Evolutionary conservation across 2,329 filamentous ascomycete genomes (phyloP).

Genomic region (Zelopaecilomyces penicillatus): DNA sequence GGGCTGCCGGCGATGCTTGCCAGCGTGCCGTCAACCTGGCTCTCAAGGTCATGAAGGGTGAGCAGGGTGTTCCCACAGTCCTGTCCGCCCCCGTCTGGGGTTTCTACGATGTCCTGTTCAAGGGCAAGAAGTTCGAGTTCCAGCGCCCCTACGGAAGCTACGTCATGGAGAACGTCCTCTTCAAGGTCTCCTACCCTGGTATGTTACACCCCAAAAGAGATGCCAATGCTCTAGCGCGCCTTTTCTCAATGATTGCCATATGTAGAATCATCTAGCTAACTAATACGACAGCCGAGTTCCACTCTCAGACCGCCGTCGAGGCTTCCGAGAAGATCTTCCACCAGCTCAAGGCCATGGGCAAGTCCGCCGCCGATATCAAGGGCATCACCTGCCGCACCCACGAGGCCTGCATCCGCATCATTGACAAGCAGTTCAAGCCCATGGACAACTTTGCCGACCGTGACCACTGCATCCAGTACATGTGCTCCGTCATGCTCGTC

Average conservation of each 20-base stretch:
- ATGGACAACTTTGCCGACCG: slow-evolving; percentile 99
- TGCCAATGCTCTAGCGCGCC: no score
- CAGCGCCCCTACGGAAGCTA: slow-evolving; percentile 95
- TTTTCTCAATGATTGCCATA: neutral
- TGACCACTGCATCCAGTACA: slow-evolving; percentile 99
- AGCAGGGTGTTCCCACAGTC: slow-evolving; percentile 84
- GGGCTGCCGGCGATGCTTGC: slow-evolving; percentile 97
- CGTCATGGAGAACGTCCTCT: slow-evolving; percentile 99
- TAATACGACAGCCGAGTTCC: slow-evolving; percentile 67
- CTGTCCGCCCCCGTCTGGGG: slow-evolving; percentile 91
- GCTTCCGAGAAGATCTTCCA: slow-evolving; percentile 82
- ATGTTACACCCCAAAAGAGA: slow-evolving; percentile 22
- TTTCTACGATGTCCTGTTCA: slow-evolving; percentile 98
- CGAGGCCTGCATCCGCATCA: slow-evolving; percentile 97
- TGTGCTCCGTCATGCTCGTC: slow-evolving; percentile 92
- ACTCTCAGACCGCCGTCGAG: slow-evolving; percentile 97
- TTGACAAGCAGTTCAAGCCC: slow-evolving; percentile 99
- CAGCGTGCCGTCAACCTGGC: slow-evolving; percentile 88
- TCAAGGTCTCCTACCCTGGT: slow-evolving; percentile 99
- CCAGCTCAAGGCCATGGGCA: slow-evolving; percentile 74
- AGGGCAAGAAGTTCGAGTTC: slow-evolving; percentile 92
- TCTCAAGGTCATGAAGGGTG: slow-evolving; percentile 84
- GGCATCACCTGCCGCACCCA: slow-evolving; percentile 89
- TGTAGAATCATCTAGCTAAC: neutral
- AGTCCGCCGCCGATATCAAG: slow-evolving; percentile 91